Evolutionary conservation across 768 basidiomycete species (phyloP), one percentile per base, ranked within the genome.

Genomic region (Pilatotrama ljubarskyi): DNA sequence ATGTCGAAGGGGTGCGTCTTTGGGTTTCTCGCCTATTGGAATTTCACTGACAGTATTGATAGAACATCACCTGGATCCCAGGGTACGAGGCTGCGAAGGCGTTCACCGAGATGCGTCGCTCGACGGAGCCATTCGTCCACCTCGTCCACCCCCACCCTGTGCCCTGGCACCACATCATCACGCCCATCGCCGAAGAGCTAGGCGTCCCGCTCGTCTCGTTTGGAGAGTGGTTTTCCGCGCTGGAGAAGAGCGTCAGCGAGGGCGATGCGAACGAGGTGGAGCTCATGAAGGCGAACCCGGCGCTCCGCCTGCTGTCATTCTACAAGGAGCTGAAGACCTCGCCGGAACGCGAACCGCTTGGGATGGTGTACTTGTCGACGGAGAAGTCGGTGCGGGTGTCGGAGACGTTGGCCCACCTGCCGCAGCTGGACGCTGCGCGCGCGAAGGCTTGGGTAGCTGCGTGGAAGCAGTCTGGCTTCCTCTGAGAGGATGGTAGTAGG

Each of bases 71-170:
- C 5, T 72, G 69, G 69, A 58, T 73, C 20, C 69, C 66, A 5
- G 46, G 61, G 6, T 65, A 68, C 55, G 57, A 61, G 14, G 69
- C 65, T 1, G 72, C 71, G 5, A 49, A 54, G 7, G 66, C 68
- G 3, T 51, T 71, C 35, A 36, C 64, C n/a, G 68, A 73, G 38
- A 63, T 72, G 56, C 65, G 60, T 25, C 57, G 62, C 15, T 62
- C 67, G 5, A 24, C 51, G 0, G 50, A 53, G 41, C 51, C 51
- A 15, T 51, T 71, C 17, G 58, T 78, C 52, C 75, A 81, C 59
- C 58, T 82, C 6, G 70, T 78, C 0, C 79, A 81, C 62, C 80
- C 80, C 14, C 65, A 67, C 7, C 72, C 76, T 3, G 60, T 72
- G 2, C 43, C 68, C 3, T 79, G 77, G 76, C 60, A 64, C 47